Base-by-base conservation (phyloP, 164 flowering plant species). In the Sedum album region DNA sequence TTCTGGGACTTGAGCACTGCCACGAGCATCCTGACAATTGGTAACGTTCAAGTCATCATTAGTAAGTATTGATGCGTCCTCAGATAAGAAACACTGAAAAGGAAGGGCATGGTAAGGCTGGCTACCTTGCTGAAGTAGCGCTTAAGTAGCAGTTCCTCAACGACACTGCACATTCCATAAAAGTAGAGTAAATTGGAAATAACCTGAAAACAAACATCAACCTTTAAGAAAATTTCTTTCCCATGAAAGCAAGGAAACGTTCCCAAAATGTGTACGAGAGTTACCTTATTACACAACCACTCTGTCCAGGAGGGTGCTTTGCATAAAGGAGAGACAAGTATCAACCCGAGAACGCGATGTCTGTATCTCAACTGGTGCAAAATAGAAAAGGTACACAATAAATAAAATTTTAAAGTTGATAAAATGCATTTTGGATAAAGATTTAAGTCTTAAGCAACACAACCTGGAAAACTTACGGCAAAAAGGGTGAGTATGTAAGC, bases 121-220 rank as follows among this genome's bases (percentile, higher is more conserved):
- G 65, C 57, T 78, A 94, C 96, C 93, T 87, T 86, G 81, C 97
- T 87, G 79, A 90, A 93, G 69, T 90, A 93, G 30, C 98, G 82
- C 65, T 84, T 83, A 55, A 90, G 89, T 76, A 93, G 74, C 62
- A 74, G 72, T 68, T 90, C 96, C 74, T 93, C 90, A 74, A 88
- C 69, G 76, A 93, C 66, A 31, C 86, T 83, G 79, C 93, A 90
- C 87, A 87, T 93, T 60, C 96, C 98, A 77, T 88, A 93, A 75
- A 70, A 93, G 73, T 93, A 90, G 2, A 93, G 82, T 68, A 90
- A 80, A 78, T 93, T 90, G 41, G 87, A 83, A 85, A 90, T 70
- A 17, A 93, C 82, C 98, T 93, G 86, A 76, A 81, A 21, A 39
- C 3, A 23, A 38, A 36, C 9, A 9, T 31, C 60, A 30, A 0